Evolutionary conservation across 2,329 filamentous ascomycete genomes (phyloP), one percentile per base, ranked within the genome.

Genomic region (Onygena corvina): DNA sequence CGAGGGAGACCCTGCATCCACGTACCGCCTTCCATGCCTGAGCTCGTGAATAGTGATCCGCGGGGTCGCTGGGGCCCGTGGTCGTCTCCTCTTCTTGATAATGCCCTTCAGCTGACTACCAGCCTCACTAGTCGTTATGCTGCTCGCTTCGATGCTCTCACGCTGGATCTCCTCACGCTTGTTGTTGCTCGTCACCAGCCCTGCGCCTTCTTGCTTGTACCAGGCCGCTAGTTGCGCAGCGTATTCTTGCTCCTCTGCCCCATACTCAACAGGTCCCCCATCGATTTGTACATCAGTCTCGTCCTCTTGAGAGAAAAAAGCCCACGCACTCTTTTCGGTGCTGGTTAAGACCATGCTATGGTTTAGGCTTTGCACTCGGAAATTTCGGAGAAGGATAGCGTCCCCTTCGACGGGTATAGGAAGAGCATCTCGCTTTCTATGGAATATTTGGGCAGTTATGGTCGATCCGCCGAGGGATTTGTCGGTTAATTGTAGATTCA

Each of bases 241-340:
- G 47, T 63, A 66, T 5, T 52, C 57, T 35, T 50, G 53, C 54
- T 73, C 71, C 45, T 67, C 62, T 1, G 54, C 50, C 31, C 59
- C 61, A 48, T 64, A 66, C 53, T 71, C 67, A 20, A 71, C 61
- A 3, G 67, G 67, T 3, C 66, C 64, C 0, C 64, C 67, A 38
- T 60, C 59, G 3, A 66, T 55, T 42, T 61, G 57, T 8, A 60
- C 57, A 18, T 64, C 57, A 8, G 59, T 57, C n/a, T 50, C 34
- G 8, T 55, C 55, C 33, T 55, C 55, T 42, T 50, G 40, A 12
- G 47, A 23, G 54, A 73, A 72, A 3, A 73, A 67, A 7, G 66
- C 70, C 71, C 71, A 74, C 8, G 70, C 64, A 50, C 70, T 72
- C 12, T 61, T 61, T 9, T 67, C 61, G 2, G 58, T 60, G 54